A percentile compares a stretch with the other conserved stretches of the same genome.
Evolutionary conservation across 2,329 filamentous ascomycete species (phyloP).

Genomic region (Tolypocladium tropicale): DNA sequence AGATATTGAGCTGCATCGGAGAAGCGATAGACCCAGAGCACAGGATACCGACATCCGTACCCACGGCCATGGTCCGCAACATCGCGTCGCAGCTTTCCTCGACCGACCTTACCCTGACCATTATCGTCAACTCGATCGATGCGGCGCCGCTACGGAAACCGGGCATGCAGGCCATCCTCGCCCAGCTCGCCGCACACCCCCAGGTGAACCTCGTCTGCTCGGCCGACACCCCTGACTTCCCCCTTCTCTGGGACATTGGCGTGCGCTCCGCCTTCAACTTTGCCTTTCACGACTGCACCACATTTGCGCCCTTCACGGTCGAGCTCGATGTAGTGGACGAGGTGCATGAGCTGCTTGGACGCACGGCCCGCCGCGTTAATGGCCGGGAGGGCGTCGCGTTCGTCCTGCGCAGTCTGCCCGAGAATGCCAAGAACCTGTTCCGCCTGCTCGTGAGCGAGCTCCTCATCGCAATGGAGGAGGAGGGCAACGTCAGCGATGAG

Average conservation of each 20-base stretch:
- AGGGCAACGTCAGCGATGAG: constrained; percentile 31
- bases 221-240: constrained; percentile 78
- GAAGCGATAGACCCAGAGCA: constrained; percentile 44
- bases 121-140: constrained; percentile 84
- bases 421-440: constrained; percentile 85
- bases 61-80: constrained; percentile 56
- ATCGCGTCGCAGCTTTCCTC: constrained; percentile 50
- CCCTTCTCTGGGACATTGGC: constrained; percentile 80
- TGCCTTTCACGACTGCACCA: constrained; percentile 88
- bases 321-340: constrained; percentile 84
- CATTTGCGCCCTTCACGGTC: constrained; percentile 61
- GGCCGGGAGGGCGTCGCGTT: constrained; percentile 88
- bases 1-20: constrained; percentile 60
- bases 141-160: constrained; percentile 63
- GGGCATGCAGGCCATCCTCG: constrained; percentile 59
- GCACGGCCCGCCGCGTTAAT: constrained; percentile 67
- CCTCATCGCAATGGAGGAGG: constrained; percentile 57
- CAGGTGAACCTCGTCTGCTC: constrained; percentile 67
- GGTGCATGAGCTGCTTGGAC: constrained; percentile 77
- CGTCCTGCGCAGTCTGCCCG: constrained; percentile 79
- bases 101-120: constrained; percentile 38
- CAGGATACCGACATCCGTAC: constrained; percentile 49
- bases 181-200: constrained; percentile 65
- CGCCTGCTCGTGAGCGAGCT: constrained; percentile 77
- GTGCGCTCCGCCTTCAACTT: constrained; percentile 78